Base-by-base conservation (phyloP, 164 flowering plant species). In the Vitis rupestris region DNA sequence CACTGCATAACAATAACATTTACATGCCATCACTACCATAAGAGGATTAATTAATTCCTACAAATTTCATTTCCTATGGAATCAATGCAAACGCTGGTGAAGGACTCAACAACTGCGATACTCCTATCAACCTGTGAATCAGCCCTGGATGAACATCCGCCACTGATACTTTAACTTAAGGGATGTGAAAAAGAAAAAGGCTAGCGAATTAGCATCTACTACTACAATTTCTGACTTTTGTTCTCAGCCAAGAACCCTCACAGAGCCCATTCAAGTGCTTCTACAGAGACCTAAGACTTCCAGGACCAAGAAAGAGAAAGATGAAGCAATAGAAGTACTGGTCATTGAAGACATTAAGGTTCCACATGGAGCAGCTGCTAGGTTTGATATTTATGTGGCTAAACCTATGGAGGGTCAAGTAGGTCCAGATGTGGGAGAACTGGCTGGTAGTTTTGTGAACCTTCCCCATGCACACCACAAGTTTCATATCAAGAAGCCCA, bases 401-500 rank as follows among this genome's bases (percentile, higher is more conserved):
- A 73, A 62, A 50, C 59, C 71, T 10, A 17, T 63, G 5, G 59
- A 59, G 7, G 72, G 59, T 2, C 52, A 17, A 1, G 72, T 68
- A 0, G 59, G 60, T 44, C 49, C 68, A 1, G 76, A 74, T 27
- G 31, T 7, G 2, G 72, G 72, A 6, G 72, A 69, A 14, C 16
- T 64, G 1, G 69, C 76, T 50, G 76, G 76, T 19, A 74, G 69
- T 11, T 74, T 69, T 50, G 69, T 69, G 55, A 69, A 59, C 2
- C n/a, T 74, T 15, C 69, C 72, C 8, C 72, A 74, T 66, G 0
- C 48, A 8, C 54, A 74, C 9, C 30, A 51, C 19, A 69, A 50
- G 31, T 27, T 8, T 29, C 30, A 54, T 11, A 9, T 14, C 23
- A 9, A 12, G 10, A 17, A 1, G 6, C 59, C 47, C 13, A 67